Evolutionary conservation across 2,329 filamentous ascomycete genomes (phyloP).

Genomic region (Cyanodermella asteris): DNA sequence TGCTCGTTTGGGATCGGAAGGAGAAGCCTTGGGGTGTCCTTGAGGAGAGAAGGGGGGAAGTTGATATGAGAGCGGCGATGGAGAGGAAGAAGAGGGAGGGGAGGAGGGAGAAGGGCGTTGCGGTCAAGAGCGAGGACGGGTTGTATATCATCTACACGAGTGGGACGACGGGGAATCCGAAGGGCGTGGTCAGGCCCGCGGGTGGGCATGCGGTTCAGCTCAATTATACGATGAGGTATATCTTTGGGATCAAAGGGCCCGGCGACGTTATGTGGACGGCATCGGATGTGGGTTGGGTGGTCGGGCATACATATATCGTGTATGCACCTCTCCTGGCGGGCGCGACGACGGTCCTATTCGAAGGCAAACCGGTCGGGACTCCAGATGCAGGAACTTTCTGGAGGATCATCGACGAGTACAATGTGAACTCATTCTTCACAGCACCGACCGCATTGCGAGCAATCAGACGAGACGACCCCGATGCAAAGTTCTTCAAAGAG

Average conservation of each 20-base stretch:
- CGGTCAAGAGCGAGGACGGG: slow-evolving; percentile 54
- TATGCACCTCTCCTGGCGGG: slow-evolving; percentile 73
- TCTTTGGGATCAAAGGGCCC: slow-evolving; percentile 64
- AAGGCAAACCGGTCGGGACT: slow-evolving; percentile 84
- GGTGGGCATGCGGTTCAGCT: slow-evolving; percentile 77
- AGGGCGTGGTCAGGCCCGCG: slow-evolving; percentile 63
- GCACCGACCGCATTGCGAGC: slow-evolving; percentile 73
- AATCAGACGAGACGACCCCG: slow-evolving; percentile 66
- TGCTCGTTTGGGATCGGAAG: slow-evolving; percentile 68
- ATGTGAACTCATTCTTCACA: slow-evolving; percentile 65
- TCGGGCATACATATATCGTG: slow-evolving; percentile 69
- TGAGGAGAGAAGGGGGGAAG: slow-evolving; percentile 43
- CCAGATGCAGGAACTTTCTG: slow-evolving; percentile 76
- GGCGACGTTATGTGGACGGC: slow-evolving; percentile 65
- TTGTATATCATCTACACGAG: slow-evolving; percentile 87
- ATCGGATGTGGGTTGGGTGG: slow-evolving; percentile 84
- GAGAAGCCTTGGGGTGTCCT: slow-evolving; percentile 52
- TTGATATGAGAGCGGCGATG: slow-evolving; percentile 59
- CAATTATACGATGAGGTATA: slow-evolving; percentile 57
- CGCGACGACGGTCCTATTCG: slow-evolving; percentile 69
- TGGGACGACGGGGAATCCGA: slow-evolving; percentile 61
- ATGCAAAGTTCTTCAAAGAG: slow-evolving; percentile 41
- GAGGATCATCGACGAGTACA: slow-evolving; percentile 67
- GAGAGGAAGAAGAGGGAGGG: slow-evolving; percentile 46
- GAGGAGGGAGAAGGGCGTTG: slow-evolving; percentile 50